These are phyloP conservation scores for Talaromyces atroroseus DNA, from an alignment of 2,329 filamentous ascomycete genomes.

Conservation along the genomic window DNA sequence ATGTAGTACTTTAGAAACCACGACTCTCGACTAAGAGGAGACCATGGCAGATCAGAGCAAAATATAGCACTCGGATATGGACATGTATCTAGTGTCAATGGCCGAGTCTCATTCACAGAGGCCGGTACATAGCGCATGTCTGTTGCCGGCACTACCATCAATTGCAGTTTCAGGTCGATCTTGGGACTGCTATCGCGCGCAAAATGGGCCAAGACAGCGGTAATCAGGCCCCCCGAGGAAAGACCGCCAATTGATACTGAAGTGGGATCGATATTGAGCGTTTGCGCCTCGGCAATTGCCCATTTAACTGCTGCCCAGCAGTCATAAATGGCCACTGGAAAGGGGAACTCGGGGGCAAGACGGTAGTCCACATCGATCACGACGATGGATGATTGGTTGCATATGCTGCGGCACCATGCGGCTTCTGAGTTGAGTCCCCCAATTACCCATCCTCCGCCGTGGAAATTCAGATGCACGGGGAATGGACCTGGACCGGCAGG, in stretches of 20 bases:
- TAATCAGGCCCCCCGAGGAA: conserved; percentile 38
- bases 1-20: conserved; percentile 31
- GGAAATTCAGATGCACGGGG: conserved; percentile 33
- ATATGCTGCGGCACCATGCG: conserved; percentile 38
- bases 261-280: conserved; percentile 31
- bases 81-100: conserved; percentile 17
- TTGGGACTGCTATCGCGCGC: conserved; percentile 28
- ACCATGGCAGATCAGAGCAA: conserved; percentile 23
- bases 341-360: conserved; percentile 35
- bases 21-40: conserved; percentile 24
- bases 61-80: conserved; percentile 23
- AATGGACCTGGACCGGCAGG: conserved; percentile 21
- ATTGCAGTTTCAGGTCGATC: conserved; percentile 25
- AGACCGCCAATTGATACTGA: conserved; percentile 34
- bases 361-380: conserved; percentile 43
- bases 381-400: conserved; percentile 35
- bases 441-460: conserved; percentile 42
- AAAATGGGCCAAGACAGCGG: conserved; percentile 34
- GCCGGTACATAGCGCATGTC: conserved; percentile 25
- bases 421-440: conserved; percentile 34
- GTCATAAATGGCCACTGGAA: conserved; percentile 35
- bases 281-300: conserved; percentile 28
- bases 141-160: conserved; percentile 29
- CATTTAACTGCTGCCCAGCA: conserved; percentile 38
- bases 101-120: conserved; percentile 16